Evolutionary conservation across 352 stramenopile species (phyloP), one percentile per base, ranked within the genome.

Genomic region (Pythium insidiosum): DNA sequence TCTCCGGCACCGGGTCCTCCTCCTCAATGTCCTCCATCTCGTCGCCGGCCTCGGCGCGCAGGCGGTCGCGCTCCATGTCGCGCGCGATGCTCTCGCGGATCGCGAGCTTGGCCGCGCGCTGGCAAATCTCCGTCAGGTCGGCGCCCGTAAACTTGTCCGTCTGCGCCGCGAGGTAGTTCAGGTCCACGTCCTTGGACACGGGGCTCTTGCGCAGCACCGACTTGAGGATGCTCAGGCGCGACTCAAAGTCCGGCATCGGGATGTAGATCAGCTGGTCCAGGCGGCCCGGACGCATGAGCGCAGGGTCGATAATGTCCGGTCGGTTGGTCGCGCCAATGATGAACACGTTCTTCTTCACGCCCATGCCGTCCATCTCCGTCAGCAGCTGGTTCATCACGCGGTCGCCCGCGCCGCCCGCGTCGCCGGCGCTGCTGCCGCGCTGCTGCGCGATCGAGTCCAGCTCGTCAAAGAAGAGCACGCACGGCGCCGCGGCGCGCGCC

Each of bases 301-400:
- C 96, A 16, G 92, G 87, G 71, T 99, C 96, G 53, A 99, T 98
- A 45, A 98, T 98, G 60, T 98, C 94, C 29, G 95, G 95, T 50
- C 94, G 60, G 70, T 98, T 98, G 26, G 87, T 96, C 20, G 86
- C 83, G 51, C 92, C 96, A 58, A 99, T 97, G 57, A 99, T 98
- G 60, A 99, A 99, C 42, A 99, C 96, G 63, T 98, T 98, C 73
- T 99, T 99, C 75, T 98, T 98, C 24, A 89, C 82, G 40, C 93
- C 94, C 61, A 99, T 97, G 58, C 97, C 97, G 66, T 99, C 97
- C 94, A 99, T 99, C 66, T 99, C 96, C 15, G 96, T 99, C 35
- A 99, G 73, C 38, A 99, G 71, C 76, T 99, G 97, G 75, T 99
- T 99, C 94, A 99, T 99, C 38, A 99, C 96, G 76, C 97, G 95